Evolutionary conservation across 2,329 filamentous ascomycete genomes (phyloP), one percentile per base, ranked within the genome.

Genomic region (Colletotrichum higginsianum): DNA sequence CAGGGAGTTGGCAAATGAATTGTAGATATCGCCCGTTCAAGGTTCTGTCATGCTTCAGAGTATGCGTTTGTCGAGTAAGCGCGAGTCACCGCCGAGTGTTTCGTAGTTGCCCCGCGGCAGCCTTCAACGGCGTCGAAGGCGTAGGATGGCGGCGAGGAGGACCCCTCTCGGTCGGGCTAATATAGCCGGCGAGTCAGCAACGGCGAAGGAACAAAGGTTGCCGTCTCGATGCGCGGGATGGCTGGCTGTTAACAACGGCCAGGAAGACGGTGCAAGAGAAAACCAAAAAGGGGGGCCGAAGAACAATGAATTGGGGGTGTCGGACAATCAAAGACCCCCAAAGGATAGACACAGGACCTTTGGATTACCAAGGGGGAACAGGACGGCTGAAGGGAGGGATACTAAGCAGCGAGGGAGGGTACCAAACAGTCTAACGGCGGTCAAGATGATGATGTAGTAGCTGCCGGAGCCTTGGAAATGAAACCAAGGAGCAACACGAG

Each of bases 41-140:
- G 35, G 23, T 62, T 61, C 46, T 46, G 44, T 52, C 64, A 71
- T 71, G 26, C 68, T 71, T 58, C n/a, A 38, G n/a, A 40, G 38
- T 30, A 30, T 40, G 26, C 42, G 42, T 42, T 15, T 53, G 15
- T 9, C 12, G n/a, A 30, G 21, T 13, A 50, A 46, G 15, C 50
- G 57, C 50, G 44, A 71, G 57, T 62, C 57, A 21, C 44, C 21
- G 46, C 23, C 21, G 35, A 16, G 52, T 40, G 68, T 71, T 67
- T 68, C 57, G 57, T 52, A 21, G 23, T 53, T 13, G 30, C 46
- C 50, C 63, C 38, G 63, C 23, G 44, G 56, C 61, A 15, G 35
- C 57, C 58, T 64, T 71, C 38, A 38, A 62, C 50, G 55, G 30
- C 62, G 61, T 44, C 38, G n/a, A 40, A 49, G 47, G 61, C 44